Evolutionary conservation across 1,284 basidiomycete genomes (phyloP).

Genomic region (Boletus subluridellus): DNA sequence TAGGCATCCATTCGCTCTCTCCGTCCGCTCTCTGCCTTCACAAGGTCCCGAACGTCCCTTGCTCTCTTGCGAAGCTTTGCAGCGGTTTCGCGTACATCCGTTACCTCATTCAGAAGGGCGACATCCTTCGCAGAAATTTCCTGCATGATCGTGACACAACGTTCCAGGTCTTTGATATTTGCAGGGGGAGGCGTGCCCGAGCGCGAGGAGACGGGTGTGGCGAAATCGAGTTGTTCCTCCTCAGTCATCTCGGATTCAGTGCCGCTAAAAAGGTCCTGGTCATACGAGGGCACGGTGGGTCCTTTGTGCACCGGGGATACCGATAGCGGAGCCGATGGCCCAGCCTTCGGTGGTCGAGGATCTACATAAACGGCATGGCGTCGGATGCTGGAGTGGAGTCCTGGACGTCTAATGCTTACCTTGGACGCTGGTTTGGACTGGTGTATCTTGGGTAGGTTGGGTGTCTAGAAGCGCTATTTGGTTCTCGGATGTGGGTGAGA

Average conservation of each 20-base stretch:
- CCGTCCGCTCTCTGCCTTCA: slow-evolving; percentile 23
- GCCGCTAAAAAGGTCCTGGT: slow-evolving; percentile 18
- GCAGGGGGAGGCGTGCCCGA: slow-evolving; percentile 21
- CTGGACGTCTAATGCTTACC: slow-evolving; percentile 7
- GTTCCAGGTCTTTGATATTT: slow-evolving; percentile 20
- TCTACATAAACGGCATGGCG: background rate
- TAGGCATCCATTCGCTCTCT: slow-evolving; percentile 31
- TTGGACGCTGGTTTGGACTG: background rate
- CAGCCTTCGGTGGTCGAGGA: background rate
- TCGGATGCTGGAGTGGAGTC: background rate
- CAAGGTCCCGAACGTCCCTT: slow-evolving; percentile 24
- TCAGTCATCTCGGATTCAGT: slow-evolving; percentile 28
- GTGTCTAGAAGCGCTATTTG: background rate
- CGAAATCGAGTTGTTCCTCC: slow-evolving; percentile 21
- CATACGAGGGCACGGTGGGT: slow-evolving; percentile 6
- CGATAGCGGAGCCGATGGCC: slow-evolving; percentile 1
- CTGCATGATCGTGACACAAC: slow-evolving; percentile 27
- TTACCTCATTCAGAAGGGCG: slow-evolving; percentile 11
- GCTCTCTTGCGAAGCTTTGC: slow-evolving; percentile 21
- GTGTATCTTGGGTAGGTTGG: background rate
- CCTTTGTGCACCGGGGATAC: background rate
- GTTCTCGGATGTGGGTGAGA: background rate
- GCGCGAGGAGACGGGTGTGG: slow-evolving; percentile 27
- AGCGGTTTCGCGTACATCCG: slow-evolving; percentile 17
- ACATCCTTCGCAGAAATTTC: slow-evolving; percentile 23